Evolutionary conservation across 2,329 filamentous ascomycete genomes (phyloP).

Genomic region (Tolypocladium nubicola): DNA sequence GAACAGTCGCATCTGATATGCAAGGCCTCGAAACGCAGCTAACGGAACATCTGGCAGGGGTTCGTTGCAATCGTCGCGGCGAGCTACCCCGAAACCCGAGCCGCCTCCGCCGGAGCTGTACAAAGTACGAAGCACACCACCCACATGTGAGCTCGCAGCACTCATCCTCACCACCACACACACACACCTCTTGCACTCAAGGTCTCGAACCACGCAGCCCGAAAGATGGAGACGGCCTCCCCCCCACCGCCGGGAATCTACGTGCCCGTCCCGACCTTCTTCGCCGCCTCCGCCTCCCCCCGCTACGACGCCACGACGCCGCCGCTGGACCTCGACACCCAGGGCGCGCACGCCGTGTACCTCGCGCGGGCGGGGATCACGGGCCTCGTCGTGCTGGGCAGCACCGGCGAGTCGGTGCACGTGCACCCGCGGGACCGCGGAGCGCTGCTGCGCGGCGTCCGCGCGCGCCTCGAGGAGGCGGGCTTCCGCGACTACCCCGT

Average conservation of each 20-base stretch:
- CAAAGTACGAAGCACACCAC: not conserved
- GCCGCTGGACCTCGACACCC: constrained; percentile 46
- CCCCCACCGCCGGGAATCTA: constrained; percentile 46
- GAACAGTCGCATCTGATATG: not conserved
- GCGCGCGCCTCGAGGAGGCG: constrained; percentile 41
- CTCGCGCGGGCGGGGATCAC: constrained; percentile 49
- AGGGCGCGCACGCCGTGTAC: constrained; percentile 47
- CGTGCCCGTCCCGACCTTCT: constrained; percentile 55
- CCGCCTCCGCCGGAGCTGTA: not conserved
- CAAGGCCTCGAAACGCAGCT: not conserved
- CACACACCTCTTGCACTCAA: not conserved
- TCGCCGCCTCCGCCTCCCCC: constrained; percentile 31
- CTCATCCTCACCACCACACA: not conserved
- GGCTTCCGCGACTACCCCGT: constrained; percentile 49
- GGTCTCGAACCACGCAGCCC: not conserved
- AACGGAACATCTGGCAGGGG: not conserved
- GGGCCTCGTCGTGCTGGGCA: constrained; percentile 52
- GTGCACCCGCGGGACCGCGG: constrained; percentile 46
- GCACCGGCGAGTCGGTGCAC: constrained; percentile 55
- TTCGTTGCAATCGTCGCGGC: not conserved
- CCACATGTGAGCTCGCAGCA: not conserved
- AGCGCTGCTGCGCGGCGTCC: constrained; percentile 42
- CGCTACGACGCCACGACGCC: constrained; percentile 33
- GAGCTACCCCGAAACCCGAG: constrained; percentile 5
- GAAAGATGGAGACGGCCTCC: constrained; percentile 4